Percentiles rank a stretch among this genome's conserved stretches.
These are phyloP conservation scores for Phaeosphaeria sp. DNA, from an alignment of 2,329 filamentous ascomycete genomes.

Conservation along the genomic window DNA sequence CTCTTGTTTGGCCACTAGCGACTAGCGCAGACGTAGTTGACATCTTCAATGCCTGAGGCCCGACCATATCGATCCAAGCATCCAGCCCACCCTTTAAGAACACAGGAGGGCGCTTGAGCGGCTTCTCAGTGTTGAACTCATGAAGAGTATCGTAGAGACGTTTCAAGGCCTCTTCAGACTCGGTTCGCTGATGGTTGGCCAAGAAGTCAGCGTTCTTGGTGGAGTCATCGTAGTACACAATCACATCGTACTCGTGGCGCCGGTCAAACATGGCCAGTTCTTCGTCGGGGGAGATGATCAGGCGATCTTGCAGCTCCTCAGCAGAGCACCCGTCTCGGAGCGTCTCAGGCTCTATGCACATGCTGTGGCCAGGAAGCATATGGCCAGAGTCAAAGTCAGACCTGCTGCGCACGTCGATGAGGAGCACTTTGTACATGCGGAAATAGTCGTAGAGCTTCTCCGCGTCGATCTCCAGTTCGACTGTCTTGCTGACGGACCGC, in stretches of 20 bases:
- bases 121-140: conserved; percentile 82
- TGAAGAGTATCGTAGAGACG: conserved; percentile 80
- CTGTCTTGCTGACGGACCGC: conserved; percentile 59
- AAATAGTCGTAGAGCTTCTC: conserved; percentile 76
- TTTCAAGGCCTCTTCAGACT: conserved; percentile 63
- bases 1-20: conserved; percentile 53
- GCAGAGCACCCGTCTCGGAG: conserved; percentile 72
- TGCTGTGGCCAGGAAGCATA: conserved; percentile 80
- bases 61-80: conserved; percentile 86
- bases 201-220: conserved; percentile 67
- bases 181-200: conserved; percentile 52
- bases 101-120: conserved; percentile 74
- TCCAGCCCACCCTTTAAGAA: conserved; percentile 83
- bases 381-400: conserved; percentile 87
- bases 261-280: conserved; percentile 79
- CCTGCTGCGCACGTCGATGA: conserved; percentile 85
- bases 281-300: conserved; percentile 73
- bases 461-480: conserved; percentile 68
- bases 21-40: conserved; percentile 62
- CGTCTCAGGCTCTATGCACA: conserved; percentile 88
- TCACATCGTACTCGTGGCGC: conserved; percentile 77
- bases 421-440: conserved; percentile 69
- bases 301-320: conserved; percentile 69
- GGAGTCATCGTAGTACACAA: conserved; percentile 87
- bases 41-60: conserved; percentile 67